These are phyloP conservation scores for Symbiotaphrina buchneri DNA, from an alignment of 495 filamentous ascomycete genomes.

Conservation along the genomic window DNA sequence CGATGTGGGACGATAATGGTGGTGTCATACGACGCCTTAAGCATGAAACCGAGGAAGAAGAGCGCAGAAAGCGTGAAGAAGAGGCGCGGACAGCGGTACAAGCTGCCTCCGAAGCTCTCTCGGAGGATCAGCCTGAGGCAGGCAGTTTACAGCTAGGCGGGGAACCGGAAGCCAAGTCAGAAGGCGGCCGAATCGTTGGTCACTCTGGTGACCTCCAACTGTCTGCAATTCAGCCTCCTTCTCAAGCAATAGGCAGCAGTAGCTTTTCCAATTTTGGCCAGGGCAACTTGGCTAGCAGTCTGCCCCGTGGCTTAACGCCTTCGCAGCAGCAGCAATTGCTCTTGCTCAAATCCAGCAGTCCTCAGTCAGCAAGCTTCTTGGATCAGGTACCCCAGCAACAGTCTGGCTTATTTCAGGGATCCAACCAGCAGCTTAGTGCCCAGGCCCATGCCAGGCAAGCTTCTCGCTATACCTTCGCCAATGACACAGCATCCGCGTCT, in stretches of 20 bases:
- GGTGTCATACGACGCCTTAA: slow-evolving; percentile 52
- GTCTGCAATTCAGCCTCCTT: slow-evolving; percentile 46
- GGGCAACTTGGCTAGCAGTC: slow-evolving; percentile 22
- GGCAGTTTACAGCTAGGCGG: slow-evolving; percentile 79
- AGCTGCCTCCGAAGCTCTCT: slow-evolving; percentile 8
- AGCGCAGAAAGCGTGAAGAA: slow-evolving; percentile 32
- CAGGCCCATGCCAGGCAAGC: slow-evolving; percentile 70
- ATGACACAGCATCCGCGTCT: slow-evolving; percentile 39
- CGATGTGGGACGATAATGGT: slow-evolving; percentile 58
- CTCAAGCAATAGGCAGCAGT: slow-evolving; percentile 30
- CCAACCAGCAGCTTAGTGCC: slow-evolving; percentile 23
- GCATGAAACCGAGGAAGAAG: slow-evolving; percentile 40
- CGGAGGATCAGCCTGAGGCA: slow-evolving; percentile 37
- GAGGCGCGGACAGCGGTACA: slow-evolving; percentile 33
- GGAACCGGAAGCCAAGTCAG: slow-evolving; percentile 56
- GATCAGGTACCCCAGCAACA: slow-evolving; percentile 21
- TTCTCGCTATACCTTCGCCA: slow-evolving; percentile 76
- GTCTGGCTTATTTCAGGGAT: slow-evolving; percentile 36
- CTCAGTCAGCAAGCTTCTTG: slow-evolving; percentile 28
- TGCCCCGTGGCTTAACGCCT: slow-evolving; percentile 50
- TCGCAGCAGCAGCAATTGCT: slow-evolving; percentile 54
- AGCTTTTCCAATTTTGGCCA: slow-evolving; percentile 21
- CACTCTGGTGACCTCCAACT: slow-evolving; percentile 24
- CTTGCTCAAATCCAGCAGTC: slow-evolving; percentile 37
- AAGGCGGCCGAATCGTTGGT: slow-evolving; percentile 22